Evolutionary conservation across 2,329 filamentous ascomycete species (phyloP).

Genomic region (Trichoderma sp.): DNA sequence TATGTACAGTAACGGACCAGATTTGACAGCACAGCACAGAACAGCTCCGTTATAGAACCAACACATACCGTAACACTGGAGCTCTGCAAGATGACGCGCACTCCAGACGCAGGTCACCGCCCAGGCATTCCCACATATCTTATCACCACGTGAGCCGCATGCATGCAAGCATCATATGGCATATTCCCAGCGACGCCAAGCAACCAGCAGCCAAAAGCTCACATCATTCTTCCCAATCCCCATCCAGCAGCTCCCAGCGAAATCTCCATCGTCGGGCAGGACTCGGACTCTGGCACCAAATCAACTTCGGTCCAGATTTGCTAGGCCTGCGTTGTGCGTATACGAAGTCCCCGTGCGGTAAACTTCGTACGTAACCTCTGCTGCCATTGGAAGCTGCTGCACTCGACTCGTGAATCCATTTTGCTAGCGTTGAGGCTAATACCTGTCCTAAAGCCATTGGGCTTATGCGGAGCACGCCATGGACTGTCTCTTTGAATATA

Average conservation of each 20-base stretch:
- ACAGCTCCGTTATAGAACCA: background rate
- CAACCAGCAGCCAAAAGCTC: background rate
- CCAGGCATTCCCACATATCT: background rate
- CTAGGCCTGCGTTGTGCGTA: background rate
- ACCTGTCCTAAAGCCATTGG: background rate
- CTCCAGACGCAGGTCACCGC: background rate
- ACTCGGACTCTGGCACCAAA: background rate
- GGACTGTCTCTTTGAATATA: background rate
- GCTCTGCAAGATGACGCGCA: background rate
- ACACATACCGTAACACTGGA: background rate
- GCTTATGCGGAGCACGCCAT: slow-evolving; percentile 12
- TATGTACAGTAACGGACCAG: background rate
- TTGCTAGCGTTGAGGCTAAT: slow-evolving; percentile 1
- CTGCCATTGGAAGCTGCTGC: background rate
- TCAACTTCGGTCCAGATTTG: background rate
- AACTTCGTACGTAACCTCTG: background rate
- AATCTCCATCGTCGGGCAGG: background rate
- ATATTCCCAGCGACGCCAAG: background rate
- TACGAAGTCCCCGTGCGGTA: background rate
- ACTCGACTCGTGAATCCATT: background rate
- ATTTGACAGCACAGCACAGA: background rate
- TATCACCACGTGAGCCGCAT: slow-evolving; percentile 19
- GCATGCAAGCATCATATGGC: slow-evolving; percentile 12
- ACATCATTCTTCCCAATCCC: background rate
- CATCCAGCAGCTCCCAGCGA: background rate